Evolutionary conservation across 1,284 basidiomycete genomes (phyloP).

Genomic region (Puccinia novopanici): DNA sequence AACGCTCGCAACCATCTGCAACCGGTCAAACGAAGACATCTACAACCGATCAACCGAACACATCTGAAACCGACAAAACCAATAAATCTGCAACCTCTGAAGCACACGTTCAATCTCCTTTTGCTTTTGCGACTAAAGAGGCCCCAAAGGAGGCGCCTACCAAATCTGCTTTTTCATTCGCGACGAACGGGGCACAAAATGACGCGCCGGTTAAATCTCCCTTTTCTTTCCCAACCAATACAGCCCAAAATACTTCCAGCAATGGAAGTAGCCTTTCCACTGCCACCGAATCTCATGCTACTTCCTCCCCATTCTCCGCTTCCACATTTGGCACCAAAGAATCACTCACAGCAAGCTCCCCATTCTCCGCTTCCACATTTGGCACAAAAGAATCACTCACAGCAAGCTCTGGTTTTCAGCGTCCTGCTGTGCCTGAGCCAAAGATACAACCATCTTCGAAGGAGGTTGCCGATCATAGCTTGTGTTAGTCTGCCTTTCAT

Average conservation of each 20-base stretch:
- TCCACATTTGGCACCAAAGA: too few species aligned
- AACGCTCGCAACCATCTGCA: background rate
- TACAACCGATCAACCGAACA: too few species aligned
- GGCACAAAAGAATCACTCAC: too few species aligned
- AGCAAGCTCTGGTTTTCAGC: too few species aligned
- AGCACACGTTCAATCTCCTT: background rate
- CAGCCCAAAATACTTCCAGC: background rate
- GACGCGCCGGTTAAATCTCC: background rate
- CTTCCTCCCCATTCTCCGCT: background rate
- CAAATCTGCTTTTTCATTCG: background rate
- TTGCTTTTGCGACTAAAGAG: background rate
- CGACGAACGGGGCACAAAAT: background rate
- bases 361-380: background rate
- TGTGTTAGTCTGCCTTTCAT: background rate
- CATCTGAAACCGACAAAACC: too few species aligned
- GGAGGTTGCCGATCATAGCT: background rate
- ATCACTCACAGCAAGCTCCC: too few species aligned
- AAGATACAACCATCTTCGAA: background rate
- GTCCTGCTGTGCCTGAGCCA: background rate
- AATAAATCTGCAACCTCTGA: too few species aligned
- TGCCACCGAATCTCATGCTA: background rate
- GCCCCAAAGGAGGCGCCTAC: background rate
- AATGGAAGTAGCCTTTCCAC: background rate
- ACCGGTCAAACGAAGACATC: background rate
- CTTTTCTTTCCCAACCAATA: background rate